A percentile compares a stretch with the other conserved stretches of the same genome.
Evolutionary conservation across 2,329 filamentous ascomycete species (phyloP).

Genomic region (Eutypella sp.): DNA sequence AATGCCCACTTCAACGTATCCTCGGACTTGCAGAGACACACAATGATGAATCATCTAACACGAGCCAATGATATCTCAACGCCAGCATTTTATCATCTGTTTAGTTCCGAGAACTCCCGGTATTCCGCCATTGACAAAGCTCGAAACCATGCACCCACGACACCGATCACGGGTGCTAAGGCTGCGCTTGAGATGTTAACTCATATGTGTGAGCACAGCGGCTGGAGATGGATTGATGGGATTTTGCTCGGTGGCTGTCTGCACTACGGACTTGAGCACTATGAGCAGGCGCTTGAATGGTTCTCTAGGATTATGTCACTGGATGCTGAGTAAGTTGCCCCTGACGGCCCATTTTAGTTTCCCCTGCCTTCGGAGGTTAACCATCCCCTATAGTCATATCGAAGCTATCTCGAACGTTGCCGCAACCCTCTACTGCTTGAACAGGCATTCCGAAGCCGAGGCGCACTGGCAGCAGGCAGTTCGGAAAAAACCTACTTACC

Average conservation of each 20-base stretch:
- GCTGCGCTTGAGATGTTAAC: conserved; percentile 68
- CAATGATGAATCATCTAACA: conserved; percentile 10
- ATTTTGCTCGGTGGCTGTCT: conserved; percentile 89
- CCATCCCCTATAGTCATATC: conserved; percentile 58
- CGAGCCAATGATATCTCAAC: conserved; percentile 11
- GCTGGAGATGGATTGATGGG: conserved; percentile 88
- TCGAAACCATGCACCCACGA: conserved; percentile 23
- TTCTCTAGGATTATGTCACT: conserved; percentile 60
- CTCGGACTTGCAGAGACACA: conserved; percentile 9
- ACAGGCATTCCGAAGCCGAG: conserved; percentile 78
- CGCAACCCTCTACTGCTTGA: conserved; percentile 79
- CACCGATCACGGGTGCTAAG: conserved; percentile 53
- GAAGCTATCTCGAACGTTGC: conserved; percentile 93
- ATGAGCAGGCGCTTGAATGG: conserved; percentile 70
- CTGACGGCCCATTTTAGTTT: neutral
- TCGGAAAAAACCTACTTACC: conserved; percentile 75
- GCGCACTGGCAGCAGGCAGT: conserved; percentile 82
- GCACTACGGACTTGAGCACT: conserved; percentile 82
- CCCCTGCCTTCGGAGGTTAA: conserved; percentile 2
- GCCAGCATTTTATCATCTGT: conserved; percentile 19
- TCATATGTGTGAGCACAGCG: conserved; percentile 70
- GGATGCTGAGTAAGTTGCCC: conserved; percentile 46
- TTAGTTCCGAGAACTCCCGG: conserved; percentile 16
- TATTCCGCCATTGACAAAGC: conserved; percentile 12
- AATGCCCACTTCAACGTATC: conserved; percentile 8